Evolutionary conservation across 805 yeast genomes (phyloP).

Genomic region (Kazachstania martiniae): DNA sequence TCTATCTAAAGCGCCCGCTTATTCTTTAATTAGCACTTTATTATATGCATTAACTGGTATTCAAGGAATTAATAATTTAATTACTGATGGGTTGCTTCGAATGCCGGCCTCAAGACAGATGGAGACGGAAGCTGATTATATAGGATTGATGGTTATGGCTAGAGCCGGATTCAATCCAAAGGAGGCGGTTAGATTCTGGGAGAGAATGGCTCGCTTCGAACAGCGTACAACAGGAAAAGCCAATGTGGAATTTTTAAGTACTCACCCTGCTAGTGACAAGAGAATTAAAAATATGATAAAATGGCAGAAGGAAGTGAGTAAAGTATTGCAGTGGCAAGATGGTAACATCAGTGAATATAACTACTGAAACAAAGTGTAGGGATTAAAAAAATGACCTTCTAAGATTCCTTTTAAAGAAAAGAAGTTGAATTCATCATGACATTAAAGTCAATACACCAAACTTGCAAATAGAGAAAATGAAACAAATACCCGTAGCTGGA

Average conservation of each 20-base stretch:
- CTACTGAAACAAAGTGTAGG: no score
- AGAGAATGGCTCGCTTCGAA: conserved; percentile 56
- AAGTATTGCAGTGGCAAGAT: no score
- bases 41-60: conserved; percentile 56
- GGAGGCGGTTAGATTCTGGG: conserved; percentile 72
- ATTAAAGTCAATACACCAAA: no score
- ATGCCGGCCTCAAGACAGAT: conserved; percentile 84
- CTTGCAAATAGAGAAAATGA: no score
- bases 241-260: conserved; percentile 57
- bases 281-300: conserved; percentile 56
- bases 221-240: conserved; percentile 17
- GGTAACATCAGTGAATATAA: no score
- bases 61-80: conserved; percentile 38
- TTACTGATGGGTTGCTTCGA: conserved; percentile 45
- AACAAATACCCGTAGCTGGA: no score
- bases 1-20: conserved; percentile 65
- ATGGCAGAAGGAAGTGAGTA: conserved; percentile 63
- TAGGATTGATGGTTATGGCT: conserved; percentile 88
- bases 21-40: conserved; percentile 40
- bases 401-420: no score
- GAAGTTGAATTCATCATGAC: no score
- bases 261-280: conserved; percentile 79
- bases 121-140: conserved; percentile 95
- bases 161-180: conserved; percentile 75
- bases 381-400: no score